Evolutionary conservation across 148 eudicot species (phyloP).

Genomic region (Salicornia ramosissima): DNA sequence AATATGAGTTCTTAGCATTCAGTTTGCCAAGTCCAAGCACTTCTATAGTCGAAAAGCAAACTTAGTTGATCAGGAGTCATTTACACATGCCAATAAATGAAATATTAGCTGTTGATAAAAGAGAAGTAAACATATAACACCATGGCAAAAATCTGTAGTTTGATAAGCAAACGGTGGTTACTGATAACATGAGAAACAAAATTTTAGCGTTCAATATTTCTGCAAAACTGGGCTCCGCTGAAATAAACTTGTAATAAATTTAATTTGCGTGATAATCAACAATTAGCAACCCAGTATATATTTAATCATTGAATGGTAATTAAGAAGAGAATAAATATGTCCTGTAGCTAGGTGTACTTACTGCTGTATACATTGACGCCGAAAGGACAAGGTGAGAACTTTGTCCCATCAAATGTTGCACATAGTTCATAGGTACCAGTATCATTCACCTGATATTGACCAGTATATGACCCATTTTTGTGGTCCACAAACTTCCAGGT

Average conservation of each 20-base stretch:
- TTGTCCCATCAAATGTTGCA: constrained; percentile 51
- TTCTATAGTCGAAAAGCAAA: background rate
- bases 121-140: no score
- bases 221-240: background rate
- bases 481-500: constrained; percentile 53
- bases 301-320: no score
- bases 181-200: background rate
- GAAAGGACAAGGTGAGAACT: constrained; percentile 62
- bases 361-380: constrained; percentile 64
- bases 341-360: constrained; percentile 39
- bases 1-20: no score
- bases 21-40: background rate
- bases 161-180: background rate
- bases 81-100: background rate
- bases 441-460: constrained; percentile 48
- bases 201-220: background rate
- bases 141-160: background rate
- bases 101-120: no score
- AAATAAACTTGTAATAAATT: background rate
- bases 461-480: constrained; percentile 60
- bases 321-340: background rate
- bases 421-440: constrained; percentile 71
- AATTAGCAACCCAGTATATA: no score
- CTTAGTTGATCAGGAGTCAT: background rate
- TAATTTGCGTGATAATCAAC: no score